These are phyloP conservation scores for Suhomyces anneliseae DNA, from an alignment of 1,139 yeast species.

Conservation along the genomic window DNA sequence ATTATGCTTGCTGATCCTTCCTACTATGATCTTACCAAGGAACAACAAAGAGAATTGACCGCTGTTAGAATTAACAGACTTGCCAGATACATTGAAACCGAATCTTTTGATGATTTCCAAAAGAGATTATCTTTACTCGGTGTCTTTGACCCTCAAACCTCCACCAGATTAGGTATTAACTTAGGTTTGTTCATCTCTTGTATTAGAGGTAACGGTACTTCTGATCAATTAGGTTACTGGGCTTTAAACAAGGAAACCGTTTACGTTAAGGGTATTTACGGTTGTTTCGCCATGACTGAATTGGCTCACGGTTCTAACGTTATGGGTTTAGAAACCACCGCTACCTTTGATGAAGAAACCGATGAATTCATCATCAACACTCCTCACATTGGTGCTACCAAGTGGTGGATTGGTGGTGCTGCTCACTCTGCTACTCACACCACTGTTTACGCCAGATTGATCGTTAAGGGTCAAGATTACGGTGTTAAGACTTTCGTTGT, in stretches of 20 bases:
- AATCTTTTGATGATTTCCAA: conserved; percentile 38
- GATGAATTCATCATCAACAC: conserved; percentile 49
- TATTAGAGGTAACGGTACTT: conserved; percentile 33
- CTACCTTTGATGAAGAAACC: conserved; percentile 40
- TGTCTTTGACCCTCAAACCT: conserved; percentile 31
- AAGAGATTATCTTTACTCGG: conserved; percentile 34
- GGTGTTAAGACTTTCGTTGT: conserved; percentile 52
- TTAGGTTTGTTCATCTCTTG: conserved; percentile 33
- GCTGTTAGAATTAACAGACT: conserved; percentile 39
- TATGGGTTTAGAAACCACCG: conserved; percentile 48
- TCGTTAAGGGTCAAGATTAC: conserved; percentile 46
- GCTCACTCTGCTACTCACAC: conserved; percentile 52
- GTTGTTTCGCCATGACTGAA: conserved; percentile 53
- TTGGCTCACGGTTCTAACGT: conserved; percentile 52
- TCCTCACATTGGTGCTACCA: conserved; percentile 51
- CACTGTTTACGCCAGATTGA: conserved; percentile 43
- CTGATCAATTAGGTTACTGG: conserved; percentile 44
- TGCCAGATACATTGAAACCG: conserved; percentile 40
- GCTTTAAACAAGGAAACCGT: conserved; percentile 38
- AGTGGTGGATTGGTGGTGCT: conserved; percentile 56
- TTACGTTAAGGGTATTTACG: conserved; percentile 39
- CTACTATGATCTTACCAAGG: conserved; percentile 40
- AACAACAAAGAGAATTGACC: conserved; percentile 38
- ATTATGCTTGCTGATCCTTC: conserved; percentile 34
- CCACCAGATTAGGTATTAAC: conserved; percentile 32